Base-by-base conservation (phyloP, 2,329 filamentous ascomycete species). In the Aciculosporium take region DNA sequence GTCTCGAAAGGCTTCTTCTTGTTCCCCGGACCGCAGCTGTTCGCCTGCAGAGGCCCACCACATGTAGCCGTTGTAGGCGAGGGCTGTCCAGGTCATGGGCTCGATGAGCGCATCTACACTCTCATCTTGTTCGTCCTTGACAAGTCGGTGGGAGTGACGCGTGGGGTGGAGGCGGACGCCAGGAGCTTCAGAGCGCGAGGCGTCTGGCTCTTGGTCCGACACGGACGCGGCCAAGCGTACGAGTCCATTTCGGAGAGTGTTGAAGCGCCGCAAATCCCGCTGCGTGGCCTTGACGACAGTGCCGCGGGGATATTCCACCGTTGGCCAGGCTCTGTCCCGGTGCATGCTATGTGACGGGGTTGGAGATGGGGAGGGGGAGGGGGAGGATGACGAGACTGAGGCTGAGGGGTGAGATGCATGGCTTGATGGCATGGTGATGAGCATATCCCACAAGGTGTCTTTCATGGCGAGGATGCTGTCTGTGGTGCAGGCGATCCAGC, bases 401-500 rank as follows among this genome's bases (percentile, higher is more conserved):
- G 24, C 15, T 18, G 32, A 34, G 32, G 32, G 18, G 32, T 23
- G 18, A 7, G 36, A 15, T 24, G 74, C 62, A 51, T 80, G 67
- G 5, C 71, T 59, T 1, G 77, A 71, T 1, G 87, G 85, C 54
- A 96, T 73, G 41, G 84, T 85, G 45, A 96, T 80, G 30, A 95
- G 72, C 51, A 95, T 71, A 56, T 98, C 91, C 69, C 87, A 96
- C 2, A 98, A 73, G 2, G 82, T 74, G 39, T 79, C 75, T 64
- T 96, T 96, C 60, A 85, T 82, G 36, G 77, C 79, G 12, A 98
- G 71, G 44, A 98, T 91, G 54, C 84, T 89, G 62, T 98, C 91
- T 2, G 89, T 96, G 3, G 89, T 95, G 60, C 88, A 95, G 10
- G 89, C 91, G 45, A 94, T 80, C 87, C 88, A 98, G 30, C 87